Base-by-base conservation (phyloP, 441 rosid genomes). In the Gossypium davidsonii region DNA sequence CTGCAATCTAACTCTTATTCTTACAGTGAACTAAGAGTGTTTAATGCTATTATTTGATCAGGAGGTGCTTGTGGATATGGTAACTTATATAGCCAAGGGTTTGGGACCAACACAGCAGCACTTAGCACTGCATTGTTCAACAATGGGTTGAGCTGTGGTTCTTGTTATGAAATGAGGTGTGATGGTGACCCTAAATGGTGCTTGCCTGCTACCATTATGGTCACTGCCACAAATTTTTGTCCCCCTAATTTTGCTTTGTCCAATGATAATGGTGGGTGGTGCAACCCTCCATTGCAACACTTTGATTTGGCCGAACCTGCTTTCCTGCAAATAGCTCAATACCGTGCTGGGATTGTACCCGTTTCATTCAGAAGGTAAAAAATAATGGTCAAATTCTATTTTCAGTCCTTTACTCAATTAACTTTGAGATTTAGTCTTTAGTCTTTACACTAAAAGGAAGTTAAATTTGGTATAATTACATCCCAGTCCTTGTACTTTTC, bases 11-110 rank as follows among this genome's bases (percentile, higher is more conserved):
- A 0, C 28, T 26, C 28, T 26, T 34, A 34, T 34, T 6, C 39
- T 34, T 34, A 34, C 39, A 0, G 39, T 34, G 39, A 34, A 34
- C 39, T 6, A 34, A 34, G 9, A 34, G 39, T 34, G 39, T 34
- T 34, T 6, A 34, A 6, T 37, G 31, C 31, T 64, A 0, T 11
- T 60, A 8, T 77, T 83, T 17, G 55, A 6, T 57, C 86, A 94
- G 97, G 98, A 7, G 98, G 98, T 62, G 98, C 98, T 66, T 94
- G 98, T 74, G 98, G 98, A 6, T 94, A 94, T 77, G 98, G 97
- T 3, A 87, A 94, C 79, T 73, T 94, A 81, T 81, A 94, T 71
- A 82, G 92, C 84, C 97, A 92, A 85, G 98, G 98, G 39, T 94
- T 90, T 66, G 98, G 97, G 3, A 90, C 97, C 18, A 85, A 85